Evolutionary conservation across 768 basidiomycete species (phyloP), one percentile per base, ranked within the genome.

Genomic region (Mycena polygramma): DNA sequence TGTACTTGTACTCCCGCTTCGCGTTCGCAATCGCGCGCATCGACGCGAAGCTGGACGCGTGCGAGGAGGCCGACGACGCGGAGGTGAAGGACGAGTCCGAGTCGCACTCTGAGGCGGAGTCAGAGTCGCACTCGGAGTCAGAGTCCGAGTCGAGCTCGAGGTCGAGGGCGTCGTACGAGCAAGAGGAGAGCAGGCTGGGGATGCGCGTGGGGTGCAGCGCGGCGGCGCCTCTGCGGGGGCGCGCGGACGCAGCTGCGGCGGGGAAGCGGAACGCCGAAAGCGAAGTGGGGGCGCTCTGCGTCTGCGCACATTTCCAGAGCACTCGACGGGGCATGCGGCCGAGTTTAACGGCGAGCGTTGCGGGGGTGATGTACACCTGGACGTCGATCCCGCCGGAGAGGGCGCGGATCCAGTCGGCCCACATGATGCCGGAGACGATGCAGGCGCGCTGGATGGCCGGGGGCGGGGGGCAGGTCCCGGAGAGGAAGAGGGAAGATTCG

Each of bases 201-300:
- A 65, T 49, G 13, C 63, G 69, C 7, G 69, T 70, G 36, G 69
- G 69, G 45, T 70, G 53, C 13, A 70, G 22, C 19, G 63, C 63
- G n/a, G 69, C 58, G 43, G 24, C 69, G 10, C 39, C 37, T 26
- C 45, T 37, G 15, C 57, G 63, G 2, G 57, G 19, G 19, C 39
- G 68, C 6, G 26, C 26, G 14, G 57, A 39, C 1, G 37, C 39
- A n/a, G 48, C n/a, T 3, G 46, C 22, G 5, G 17, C 48, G 1
- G 41, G 41, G 41, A 41, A n/a, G 22, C 43, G 14, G 19, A 11
- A 35, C 5, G 20, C 13, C 7, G 39, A 15, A 6, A 6, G 39
- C 35, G 54, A n/a, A 4, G 4, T 39, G 14, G 57, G 15, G 10
- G 13, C 22, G 14, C 22, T 2, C 13, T 24, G 15, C 11, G 6